Base-by-base conservation (phyloP, 2,329 filamentous ascomycete genomes). In the Aspergillus sp. region DNA sequence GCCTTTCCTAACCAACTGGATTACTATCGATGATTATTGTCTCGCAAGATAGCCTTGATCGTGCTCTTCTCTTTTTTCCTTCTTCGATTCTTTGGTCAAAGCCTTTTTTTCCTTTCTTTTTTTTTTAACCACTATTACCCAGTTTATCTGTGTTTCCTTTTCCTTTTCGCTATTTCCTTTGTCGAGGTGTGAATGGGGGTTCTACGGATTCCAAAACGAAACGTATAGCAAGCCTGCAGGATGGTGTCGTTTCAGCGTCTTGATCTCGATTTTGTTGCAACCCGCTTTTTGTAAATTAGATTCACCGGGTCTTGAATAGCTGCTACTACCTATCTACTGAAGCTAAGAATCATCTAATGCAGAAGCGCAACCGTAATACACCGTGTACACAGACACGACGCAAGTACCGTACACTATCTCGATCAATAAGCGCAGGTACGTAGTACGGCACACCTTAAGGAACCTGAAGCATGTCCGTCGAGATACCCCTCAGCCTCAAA, bases 81-180 rank as follows among this genome's bases (percentile, higher is more conserved):
- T 52, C 51, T 57, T 52, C 19, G 37, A 44, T 52, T 61, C 46
- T 44, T 64, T 63, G 64, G 65, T 65, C 62, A 62, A 63, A 65
- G 61, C 46, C 8, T 22, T 19, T 49, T 40, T 56, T 19, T 42
- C n/a, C n/a, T 44, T 40, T 44, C 64, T 63, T 64, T 65, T 65
- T 61, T 47, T 56, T 54, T 33, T 30, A 22, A 30, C 24, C 44
- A 22, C 44, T 27, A 8, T 46, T 46, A 12, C 20, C n/a, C 44
- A 24, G 44, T 48, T 46, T 66, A 64, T 58, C 52, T 17, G 37
- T 55, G 20, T 56, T 63, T 64, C 66, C 24, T 64, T 65, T 59
- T 65, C 59, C 62, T 64, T 65, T 59, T 64, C 59, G 58, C 46
- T 52, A 57, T 62, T 71, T 68, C 68, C 64, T 61, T 68, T 67